Evolutionary conservation across 805 yeast species (phyloP).

Genomic region (Lipomyces sp.): DNA sequence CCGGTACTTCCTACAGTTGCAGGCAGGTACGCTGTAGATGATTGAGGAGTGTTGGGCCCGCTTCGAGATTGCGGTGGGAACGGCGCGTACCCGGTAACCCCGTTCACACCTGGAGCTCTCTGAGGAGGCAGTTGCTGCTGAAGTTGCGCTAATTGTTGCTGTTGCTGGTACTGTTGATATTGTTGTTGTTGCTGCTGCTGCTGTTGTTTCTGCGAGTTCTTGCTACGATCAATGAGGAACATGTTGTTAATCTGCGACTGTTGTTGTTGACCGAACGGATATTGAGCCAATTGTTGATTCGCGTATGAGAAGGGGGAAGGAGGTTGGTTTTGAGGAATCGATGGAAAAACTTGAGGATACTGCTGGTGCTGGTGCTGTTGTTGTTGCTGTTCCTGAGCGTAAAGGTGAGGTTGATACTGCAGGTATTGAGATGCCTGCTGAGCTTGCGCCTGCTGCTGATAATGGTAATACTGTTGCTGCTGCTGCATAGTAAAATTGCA

Average conservation of each 20-base stretch:
- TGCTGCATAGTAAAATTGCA: conserved; percentile 12
- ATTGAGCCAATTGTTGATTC: conserved; percentile 3
- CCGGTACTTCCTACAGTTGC: conserved; percentile 50
- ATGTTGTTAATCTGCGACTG: conserved; percentile 1
- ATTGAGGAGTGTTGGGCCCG: conserved; percentile 7
- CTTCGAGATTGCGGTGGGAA: conserved; percentile 24
- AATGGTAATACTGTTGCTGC: conserved; percentile 16
- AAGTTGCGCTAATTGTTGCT: conserved; percentile 30
- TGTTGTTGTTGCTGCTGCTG: conserved; percentile 25
- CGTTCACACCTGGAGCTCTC: conserved; percentile 24
- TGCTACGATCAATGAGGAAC: conserved; percentile 4
- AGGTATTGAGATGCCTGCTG: conserved; percentile 12
- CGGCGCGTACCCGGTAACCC: conserved; percentile 33
- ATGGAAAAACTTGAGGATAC: not conserved
- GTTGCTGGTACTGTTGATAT: conserved; percentile 26
- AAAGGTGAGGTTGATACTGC: conserved; percentile 16
- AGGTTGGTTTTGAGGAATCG: not conserved
- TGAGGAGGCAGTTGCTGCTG: conserved; percentile 36
- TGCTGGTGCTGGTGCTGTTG: conserved; percentile 1
- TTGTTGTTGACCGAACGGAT: conserved; percentile 6
- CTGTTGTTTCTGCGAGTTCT: conserved; percentile 9
- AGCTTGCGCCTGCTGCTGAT: conserved; percentile 14
- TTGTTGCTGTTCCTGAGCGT: conserved; percentile 1
- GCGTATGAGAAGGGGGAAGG: not conserved
- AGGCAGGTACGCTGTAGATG: conserved; percentile 74